phyloP scores from a whole-genome alignment of 495 filamentous ascomycete species.

The Daldinia bambusicola region DNA sequence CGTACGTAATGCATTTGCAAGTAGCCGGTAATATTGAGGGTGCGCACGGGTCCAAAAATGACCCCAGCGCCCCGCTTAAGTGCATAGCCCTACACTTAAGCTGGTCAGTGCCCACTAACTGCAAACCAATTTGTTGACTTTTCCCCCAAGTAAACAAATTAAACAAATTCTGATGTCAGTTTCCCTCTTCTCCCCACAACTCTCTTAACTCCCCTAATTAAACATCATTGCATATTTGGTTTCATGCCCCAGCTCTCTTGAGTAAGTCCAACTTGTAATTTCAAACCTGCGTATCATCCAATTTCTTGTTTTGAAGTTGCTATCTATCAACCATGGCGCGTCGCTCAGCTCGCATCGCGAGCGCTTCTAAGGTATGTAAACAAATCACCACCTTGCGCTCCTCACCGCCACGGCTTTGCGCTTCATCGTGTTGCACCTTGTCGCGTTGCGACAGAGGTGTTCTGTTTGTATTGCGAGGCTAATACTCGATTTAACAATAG shows the following conservation, averaged over 20 bases:
- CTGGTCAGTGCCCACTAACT: conserved; percentile 9
- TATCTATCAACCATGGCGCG: conserved; percentile 43
- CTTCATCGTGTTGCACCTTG: conserved; percentile 2
- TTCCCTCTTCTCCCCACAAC: conserved; percentile 29
- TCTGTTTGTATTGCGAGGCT: neutral
- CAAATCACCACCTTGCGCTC: conserved; percentile 23
- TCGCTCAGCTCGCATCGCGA: conserved; percentile 61
- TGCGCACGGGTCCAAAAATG: neutral
- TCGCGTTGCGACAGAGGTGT: neutral
- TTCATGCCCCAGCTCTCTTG: conserved; percentile 24
- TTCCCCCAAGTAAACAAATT: conserved; percentile 12
- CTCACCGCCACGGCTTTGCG: conserved; percentile 29
- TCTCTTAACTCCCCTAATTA: conserved; percentile 30
- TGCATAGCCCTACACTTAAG: neutral
- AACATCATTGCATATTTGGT: conserved; percentile 34
- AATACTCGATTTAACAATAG: conserved; percentile 13
- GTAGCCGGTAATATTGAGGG: neutral
- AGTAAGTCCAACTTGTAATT: neutral
- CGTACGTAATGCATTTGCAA: neutral
- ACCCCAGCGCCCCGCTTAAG: neutral
- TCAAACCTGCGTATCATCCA: conserved; percentile 6
- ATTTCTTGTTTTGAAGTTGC: conserved; percentile 13
- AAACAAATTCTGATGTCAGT: conserved; percentile 40
- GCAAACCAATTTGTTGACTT: conserved; percentile 38
- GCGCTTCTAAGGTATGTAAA: conserved; percentile 54